Conservation (phyloP, 2,329 filamentous ascomycete species). For the Paecilomyces niveus region DNA sequence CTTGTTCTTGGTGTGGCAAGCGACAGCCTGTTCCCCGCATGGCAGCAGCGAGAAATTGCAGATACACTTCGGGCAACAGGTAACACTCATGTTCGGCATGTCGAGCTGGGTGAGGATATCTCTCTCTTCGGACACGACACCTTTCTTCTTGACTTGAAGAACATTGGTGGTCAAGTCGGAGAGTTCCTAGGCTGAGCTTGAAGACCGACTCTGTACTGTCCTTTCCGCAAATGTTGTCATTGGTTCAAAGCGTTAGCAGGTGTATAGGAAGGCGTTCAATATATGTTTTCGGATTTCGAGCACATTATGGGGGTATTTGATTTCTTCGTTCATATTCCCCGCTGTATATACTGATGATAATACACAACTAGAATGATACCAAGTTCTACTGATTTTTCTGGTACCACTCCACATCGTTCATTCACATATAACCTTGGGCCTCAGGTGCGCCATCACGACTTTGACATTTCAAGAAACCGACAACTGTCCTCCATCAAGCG, state of each 20-base stretch:
- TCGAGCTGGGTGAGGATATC: slow-evolving; percentile 88
- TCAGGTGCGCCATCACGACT: too few species aligned
- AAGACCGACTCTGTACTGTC: background rate
- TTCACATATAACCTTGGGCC: too few species aligned
- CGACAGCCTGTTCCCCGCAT: slow-evolving; percentile 93
- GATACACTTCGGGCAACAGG: slow-evolving; percentile 70
- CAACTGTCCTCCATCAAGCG: background rate
- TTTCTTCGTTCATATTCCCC: background rate
- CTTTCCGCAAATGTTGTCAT: background rate
- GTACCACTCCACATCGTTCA: background rate
- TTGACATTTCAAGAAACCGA: background rate
- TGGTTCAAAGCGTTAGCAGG: background rate
- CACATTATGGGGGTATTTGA: background rate
- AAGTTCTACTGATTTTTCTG: background rate
- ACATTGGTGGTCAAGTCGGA: slow-evolving; percentile 78
- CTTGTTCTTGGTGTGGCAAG: slow-evolving; percentile 91
- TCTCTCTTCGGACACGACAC: slow-evolving; percentile 96
- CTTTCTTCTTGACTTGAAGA: slow-evolving; percentile 84
- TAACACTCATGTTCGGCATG: slow-evolving; percentile 74
- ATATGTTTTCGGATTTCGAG: background rate
- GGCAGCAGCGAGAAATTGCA: slow-evolving; percentile 94
- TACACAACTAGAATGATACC: background rate
- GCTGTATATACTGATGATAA: background rate
- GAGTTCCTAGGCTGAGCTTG: slow-evolving; percentile 61
- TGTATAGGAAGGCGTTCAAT: slow-evolving; percentile 1